Percentiles rank a stretch among this genome's conserved stretches.
phyloP scores from a whole-genome alignment of 139 green algal genomes.

The Volvox reticuliferus region DNA sequence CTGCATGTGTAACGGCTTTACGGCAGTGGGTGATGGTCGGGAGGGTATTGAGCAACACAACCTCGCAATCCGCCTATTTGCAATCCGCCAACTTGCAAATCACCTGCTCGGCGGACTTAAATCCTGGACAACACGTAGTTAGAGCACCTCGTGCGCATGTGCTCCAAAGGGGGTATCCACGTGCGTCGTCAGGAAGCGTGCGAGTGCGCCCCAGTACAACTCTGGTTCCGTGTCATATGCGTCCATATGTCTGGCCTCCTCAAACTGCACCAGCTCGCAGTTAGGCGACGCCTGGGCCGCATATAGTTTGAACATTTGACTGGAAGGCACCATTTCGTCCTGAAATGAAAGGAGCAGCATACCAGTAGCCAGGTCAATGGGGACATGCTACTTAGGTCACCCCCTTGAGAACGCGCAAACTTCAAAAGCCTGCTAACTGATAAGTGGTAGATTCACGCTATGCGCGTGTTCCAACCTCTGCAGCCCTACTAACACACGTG shows the following conservation, averaged over 20 bases:
- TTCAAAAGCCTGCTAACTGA: too few species aligned
- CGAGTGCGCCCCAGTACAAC: conserved; percentile 82
- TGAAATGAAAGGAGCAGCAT: conserved; percentile 44
- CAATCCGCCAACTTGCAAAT: too few species aligned
- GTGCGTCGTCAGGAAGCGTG: conserved; percentile 58
- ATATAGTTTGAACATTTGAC: conserved; percentile 83
- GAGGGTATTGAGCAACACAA: too few species aligned
- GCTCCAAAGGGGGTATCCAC: not conserved
- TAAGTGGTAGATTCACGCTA: too few species aligned
- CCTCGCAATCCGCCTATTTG: too few species aligned
- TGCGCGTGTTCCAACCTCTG: too few species aligned
- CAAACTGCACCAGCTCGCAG: conserved; percentile 69
- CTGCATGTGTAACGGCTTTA: too few species aligned
- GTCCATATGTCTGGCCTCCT: conserved; percentile 80
- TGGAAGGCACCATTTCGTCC: conserved; percentile 87
- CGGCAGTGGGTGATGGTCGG: too few species aligned
- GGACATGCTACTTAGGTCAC: too few species aligned
- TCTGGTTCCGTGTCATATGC: conserved; percentile 72
- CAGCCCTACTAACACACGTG: not conserved
- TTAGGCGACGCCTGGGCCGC: conserved; percentile 16
- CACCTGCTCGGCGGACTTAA: too few species aligned
- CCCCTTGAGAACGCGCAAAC: too few species aligned
- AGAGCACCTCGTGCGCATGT: not conserved
- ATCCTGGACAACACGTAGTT: too few species aligned
- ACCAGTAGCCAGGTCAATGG: not conserved